These are phyloP conservation scores for Phytophthora cactorum DNA, from an alignment of 352 stramenopile genomes.

Conservation along the genomic window DNA sequence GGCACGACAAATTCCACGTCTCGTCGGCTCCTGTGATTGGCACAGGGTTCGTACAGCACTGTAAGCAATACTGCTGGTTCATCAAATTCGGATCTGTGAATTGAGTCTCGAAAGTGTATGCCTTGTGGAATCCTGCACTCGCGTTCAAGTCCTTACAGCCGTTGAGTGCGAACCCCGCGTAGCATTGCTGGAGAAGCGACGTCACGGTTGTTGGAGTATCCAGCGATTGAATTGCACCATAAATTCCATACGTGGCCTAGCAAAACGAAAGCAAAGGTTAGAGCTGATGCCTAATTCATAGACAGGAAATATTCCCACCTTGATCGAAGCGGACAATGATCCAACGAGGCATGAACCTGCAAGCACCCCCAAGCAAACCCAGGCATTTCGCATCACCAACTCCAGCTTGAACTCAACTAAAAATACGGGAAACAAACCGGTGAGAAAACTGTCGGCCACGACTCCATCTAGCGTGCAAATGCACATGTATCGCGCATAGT, in stretches of 20 bases:
- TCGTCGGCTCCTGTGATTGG: conserved; percentile 60
- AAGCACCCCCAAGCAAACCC: conserved; percentile 9
- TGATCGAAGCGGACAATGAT: conserved; percentile 10
- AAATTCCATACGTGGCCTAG: conserved; percentile 65
- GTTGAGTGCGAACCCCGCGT: conserved; percentile 67
- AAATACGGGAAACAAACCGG: conserved; percentile 25
- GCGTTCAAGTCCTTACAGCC: conserved; percentile 60
- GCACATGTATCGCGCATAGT: conserved; percentile 27
- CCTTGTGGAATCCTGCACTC: conserved; percentile 48
- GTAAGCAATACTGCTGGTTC: conserved; percentile 63
- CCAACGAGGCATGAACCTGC: neutral
- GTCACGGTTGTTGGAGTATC: conserved; percentile 43
- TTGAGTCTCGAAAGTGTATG: conserved; percentile 59
- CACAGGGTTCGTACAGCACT: conserved; percentile 82
- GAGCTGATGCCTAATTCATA: conserved; percentile 3
- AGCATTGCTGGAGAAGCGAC: conserved; percentile 63
- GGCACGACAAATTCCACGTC: conserved; percentile 80
- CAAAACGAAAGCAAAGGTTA: conserved; percentile 1
- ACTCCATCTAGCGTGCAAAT: conserved; percentile 17
- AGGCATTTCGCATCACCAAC: conserved; percentile 11
- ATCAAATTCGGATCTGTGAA: conserved; percentile 54
- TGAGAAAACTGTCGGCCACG: conserved; percentile 22
- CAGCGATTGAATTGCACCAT: conserved; percentile 59
- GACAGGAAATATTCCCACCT: neutral
- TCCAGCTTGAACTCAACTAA: conserved; percentile 15